phyloP scores from a whole-genome alignment of 768 basidiomycete species.

The Polyporus arcularius region DNA sequence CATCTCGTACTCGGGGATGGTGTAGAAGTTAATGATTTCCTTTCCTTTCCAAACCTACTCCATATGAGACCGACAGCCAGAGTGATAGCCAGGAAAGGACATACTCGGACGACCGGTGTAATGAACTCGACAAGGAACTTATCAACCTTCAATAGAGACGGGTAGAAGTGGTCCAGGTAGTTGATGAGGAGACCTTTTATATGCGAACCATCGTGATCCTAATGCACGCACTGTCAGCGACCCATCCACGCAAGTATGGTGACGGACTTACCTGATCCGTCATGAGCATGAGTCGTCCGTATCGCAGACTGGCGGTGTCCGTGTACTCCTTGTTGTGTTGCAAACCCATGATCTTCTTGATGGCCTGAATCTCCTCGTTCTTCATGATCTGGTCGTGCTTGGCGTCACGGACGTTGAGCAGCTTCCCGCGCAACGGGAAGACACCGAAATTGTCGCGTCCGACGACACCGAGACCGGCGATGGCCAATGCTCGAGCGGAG shows the following conservation, averaged over 20 bases:
- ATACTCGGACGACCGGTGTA: constrained; percentile 93
- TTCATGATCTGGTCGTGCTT: constrained; percentile 96
- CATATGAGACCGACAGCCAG: neutral
- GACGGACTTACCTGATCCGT: constrained; percentile 83
- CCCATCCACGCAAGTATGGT: neutral
- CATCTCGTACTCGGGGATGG: constrained; percentile 93
- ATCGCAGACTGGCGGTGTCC: constrained; percentile 68
- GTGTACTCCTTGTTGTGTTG: constrained; percentile 92
- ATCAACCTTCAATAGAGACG: constrained; percentile 86
- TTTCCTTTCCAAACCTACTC: constrained; percentile 75
- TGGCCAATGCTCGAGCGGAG: constrained; percentile 95
- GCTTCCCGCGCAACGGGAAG: constrained; percentile 95
- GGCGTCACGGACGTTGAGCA: constrained; percentile 96
- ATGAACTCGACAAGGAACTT: constrained; percentile 97
- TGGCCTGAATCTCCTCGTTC: constrained; percentile 95
- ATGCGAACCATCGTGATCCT: constrained; percentile 99
- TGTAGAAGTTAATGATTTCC: constrained; percentile 86
- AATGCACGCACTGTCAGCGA: neutral
- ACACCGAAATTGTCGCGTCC: constrained; percentile 97
- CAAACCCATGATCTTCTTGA: constrained; percentile 97
- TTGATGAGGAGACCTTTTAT: constrained; percentile 99
- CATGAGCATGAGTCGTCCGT: constrained; percentile 98
- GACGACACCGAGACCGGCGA: constrained; percentile 92
- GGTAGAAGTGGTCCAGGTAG: constrained; percentile 96
- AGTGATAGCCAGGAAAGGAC: constrained; percentile 23